Evolutionary conservation across 2,329 filamentous ascomycete species (phyloP), one percentile per base, ranked within the genome.

Genomic region (Fusarium nelsonii): DNA sequence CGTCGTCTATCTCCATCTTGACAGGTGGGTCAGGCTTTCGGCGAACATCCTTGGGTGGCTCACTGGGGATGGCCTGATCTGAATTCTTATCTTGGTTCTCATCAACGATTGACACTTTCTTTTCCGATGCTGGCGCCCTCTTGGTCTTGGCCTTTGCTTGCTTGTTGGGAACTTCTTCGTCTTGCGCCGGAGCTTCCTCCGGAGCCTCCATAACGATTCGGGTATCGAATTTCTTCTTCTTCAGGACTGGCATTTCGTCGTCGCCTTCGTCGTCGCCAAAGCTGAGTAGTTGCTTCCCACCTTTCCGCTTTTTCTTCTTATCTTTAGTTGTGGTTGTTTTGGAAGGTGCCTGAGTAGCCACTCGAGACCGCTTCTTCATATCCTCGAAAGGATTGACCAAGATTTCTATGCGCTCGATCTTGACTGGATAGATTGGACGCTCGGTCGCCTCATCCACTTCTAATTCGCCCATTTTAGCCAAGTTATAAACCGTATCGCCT

Each of bases 401-500:
- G 20, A 97, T 88, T 78, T 96, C 92, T 30, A 92, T 83, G 20
- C 85, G 83, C 6, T 88, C 89, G 61, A 99, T 90, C 78, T 90
- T 94, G 36, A 93, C 88, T 0, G 95, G 91, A 78, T 97, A 99
- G 49, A 97, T 80, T 3, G 95, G 95, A 65, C 93, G 86, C 68
- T 98, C 95, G 8, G 88, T 90, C 16, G 90, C 91, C 56, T 93
- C 90, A 28, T 91, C 88, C 18, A 97, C 83, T 76, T 98, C 96
- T 1, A 88, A 88, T 77, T 98, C 94, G 20, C 92, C 94, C 85
- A 98, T 97, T 80, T 94, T 97, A 76, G 94, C 90, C 75, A 99
- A 79, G 78, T 97, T 98, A 82, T 97, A 99, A 57, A 99, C 96
- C 16, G 95, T 97, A 70, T 98, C 93, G 30, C 95, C 96, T 36